These are phyloP conservation scores for Amorphotheca resinae DNA, from an alignment of 495 filamentous ascomycete genomes.

Conservation along the genomic window DNA sequence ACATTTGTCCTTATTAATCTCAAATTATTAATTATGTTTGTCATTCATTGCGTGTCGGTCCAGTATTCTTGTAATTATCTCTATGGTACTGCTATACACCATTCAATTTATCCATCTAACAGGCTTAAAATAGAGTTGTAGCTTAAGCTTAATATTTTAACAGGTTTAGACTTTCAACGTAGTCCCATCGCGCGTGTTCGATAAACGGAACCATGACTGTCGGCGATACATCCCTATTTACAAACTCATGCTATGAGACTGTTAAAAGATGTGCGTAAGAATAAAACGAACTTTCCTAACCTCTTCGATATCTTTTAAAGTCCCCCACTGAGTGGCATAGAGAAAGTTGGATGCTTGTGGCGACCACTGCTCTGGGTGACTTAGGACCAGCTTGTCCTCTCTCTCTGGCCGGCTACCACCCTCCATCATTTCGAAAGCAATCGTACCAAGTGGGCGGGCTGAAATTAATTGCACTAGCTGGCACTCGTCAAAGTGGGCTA, in stretches of 20 bases:
- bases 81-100: too few species aligned
- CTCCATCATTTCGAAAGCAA: constrained; percentile 14
- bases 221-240: constrained; percentile 7
- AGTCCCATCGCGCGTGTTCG: constrained; percentile 9
- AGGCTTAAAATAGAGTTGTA: neutral
- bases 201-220: constrained; percentile 15
- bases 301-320: constrained; percentile 9
- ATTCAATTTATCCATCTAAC: too few species aligned
- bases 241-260: constrained; percentile 6
- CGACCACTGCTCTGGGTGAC: constrained; percentile 8
- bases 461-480: constrained; percentile 2
- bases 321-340: constrained; percentile 4
- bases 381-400: constrained; percentile 8
- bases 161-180: constrained; percentile 4
- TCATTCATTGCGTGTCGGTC: too few species aligned
- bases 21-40: too few species aligned
- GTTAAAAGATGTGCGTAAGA: neutral
- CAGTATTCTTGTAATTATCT: too few species aligned
- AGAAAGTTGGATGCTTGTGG: constrained; percentile 12
- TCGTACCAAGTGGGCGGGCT: constrained; percentile 6
- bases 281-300: constrained; percentile 1
- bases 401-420: constrained; percentile 3
- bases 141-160: neutral
- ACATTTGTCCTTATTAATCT: too few species aligned
- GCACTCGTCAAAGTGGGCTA: constrained; percentile 13